Conservation (phyloP, 2,329 filamentous ascomycete species). For the Alternaria infectoria region DNA sequence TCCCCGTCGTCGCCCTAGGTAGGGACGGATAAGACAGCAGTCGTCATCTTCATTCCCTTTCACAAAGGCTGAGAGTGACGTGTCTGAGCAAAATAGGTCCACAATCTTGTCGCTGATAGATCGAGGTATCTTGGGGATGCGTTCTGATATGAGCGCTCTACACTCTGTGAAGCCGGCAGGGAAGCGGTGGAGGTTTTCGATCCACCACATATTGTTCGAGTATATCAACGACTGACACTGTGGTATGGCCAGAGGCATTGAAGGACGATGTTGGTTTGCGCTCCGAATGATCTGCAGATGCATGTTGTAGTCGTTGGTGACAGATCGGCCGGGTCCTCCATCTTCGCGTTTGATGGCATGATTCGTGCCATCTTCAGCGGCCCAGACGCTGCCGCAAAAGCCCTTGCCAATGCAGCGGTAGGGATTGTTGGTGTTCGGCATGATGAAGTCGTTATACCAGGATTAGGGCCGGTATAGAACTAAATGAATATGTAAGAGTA, state of each 20-base stretch:
- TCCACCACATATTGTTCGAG: constrained; percentile 13
- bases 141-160: constrained; percentile 13
- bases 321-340: constrained; percentile 20
- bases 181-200: constrained; percentile 8
- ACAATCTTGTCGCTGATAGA: constrained; percentile 17
- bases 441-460: background rate
- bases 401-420: constrained; percentile 26
- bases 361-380: constrained; percentile 6
- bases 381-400: constrained; percentile 26
- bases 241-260: constrained; percentile 16
- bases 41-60: constrained; percentile 28
- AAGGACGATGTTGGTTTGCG: background rate
- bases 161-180: constrained; percentile 15
- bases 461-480: background rate
- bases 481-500: no score
- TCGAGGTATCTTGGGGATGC: constrained; percentile 18
- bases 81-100: constrained; percentile 18
- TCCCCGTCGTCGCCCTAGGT: constrained; percentile 51
- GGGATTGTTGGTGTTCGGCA: background rate
- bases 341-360: constrained; percentile 26
- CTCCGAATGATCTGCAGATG: constrained; percentile 14
- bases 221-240: constrained; percentile 17
- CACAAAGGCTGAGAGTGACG: constrained; percentile 9
- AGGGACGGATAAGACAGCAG: constrained; percentile 59
- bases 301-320: constrained; percentile 27